Conservation (phyloP, 2,329 filamentous ascomycete species). For the Pleurostoma richardsiae region DNA sequence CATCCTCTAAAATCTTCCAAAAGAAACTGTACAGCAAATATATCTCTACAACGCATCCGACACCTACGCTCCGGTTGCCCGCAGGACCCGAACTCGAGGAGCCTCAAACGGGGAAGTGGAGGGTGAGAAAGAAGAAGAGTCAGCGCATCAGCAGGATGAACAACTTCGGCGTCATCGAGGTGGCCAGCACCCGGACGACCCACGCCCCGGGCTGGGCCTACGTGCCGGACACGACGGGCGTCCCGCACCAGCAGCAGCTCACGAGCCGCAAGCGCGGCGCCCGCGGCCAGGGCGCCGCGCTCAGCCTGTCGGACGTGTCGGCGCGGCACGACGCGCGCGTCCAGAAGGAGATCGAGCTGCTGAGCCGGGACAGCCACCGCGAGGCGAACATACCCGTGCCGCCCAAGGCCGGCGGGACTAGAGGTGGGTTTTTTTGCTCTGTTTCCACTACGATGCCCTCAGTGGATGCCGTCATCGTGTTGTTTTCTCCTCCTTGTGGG, state of each 20-base stretch:
- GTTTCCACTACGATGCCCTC: not conserved
- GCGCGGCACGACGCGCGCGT: slow-evolving; percentile 81
- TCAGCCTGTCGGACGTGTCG: slow-evolving; percentile 60
- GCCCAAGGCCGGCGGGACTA: slow-evolving; percentile 39
- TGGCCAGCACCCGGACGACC: slow-evolving; percentile 65
- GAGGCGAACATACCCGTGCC: slow-evolving; percentile 70
- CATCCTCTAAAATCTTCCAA: too few species aligned
- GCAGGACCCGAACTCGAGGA: not conserved
- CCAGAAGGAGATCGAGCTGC: slow-evolving; percentile 72
- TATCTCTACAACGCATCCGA: not conserved
- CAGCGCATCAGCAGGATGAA: slow-evolving; percentile 37
- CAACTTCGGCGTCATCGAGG: slow-evolving; percentile 75
- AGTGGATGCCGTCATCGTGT: not conserved
- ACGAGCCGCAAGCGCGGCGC: slow-evolving; percentile 68
- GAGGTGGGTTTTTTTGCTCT: slow-evolving; percentile 22
- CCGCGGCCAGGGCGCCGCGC: slow-evolving; percentile 46
- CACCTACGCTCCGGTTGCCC: not conserved
- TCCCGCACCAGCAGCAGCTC: slow-evolving; percentile 27
- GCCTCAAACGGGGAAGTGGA: too few species aligned
- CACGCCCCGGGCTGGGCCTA: slow-evolving; percentile 88
- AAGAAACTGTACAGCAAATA: too few species aligned
- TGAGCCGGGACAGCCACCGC: slow-evolving; percentile 74
- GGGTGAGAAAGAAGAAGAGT: too few species aligned
- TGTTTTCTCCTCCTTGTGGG: too few species aligned
- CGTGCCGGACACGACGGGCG: slow-evolving; percentile 62